phyloP scores from a whole-genome alignment of 371 early-diverging fungal species.

The Nematocida sp. region DNA sequence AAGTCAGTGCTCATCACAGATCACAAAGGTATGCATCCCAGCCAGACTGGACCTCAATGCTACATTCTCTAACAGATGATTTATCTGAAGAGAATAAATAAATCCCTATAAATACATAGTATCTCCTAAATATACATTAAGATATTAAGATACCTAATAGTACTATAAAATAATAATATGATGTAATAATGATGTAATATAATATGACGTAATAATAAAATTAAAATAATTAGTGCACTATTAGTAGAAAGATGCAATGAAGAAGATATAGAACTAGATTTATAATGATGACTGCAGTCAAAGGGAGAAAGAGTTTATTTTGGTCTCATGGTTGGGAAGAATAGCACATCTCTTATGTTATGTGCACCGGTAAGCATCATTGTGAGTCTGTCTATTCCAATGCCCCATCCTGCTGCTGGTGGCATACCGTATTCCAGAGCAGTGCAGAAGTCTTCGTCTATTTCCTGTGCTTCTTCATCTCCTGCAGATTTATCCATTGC shows the following conservation, averaged over 20 bases:
- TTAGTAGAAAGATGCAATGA: background rate
- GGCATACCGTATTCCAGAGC: constrained; percentile 95
- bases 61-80: constrained; percentile 1
- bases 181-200: background rate
- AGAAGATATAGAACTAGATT: background rate
- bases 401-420: constrained; percentile 93
- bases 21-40: background rate
- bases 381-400: constrained; percentile 92
- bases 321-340: constrained; percentile 75
- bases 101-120: background rate
- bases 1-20: constrained; percentile 18
- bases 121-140: background rate
- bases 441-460: constrained; percentile 93
- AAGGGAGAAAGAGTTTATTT: constrained; percentile 35
- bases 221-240: background rate
- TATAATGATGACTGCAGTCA: background rate
- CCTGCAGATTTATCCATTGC: constrained; percentile 89
- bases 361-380: constrained; percentile 97
- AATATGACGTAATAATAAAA: background rate
- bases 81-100: background rate
- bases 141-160: no score
- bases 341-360: constrained; percentile 91
- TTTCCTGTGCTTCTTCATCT: constrained; percentile 95
- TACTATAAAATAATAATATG: background rate
- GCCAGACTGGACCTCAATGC: background rate